Evolutionary conservation across 1,139 yeast genomes (phyloP).

Genomic region (Yamadazyma dushanensis): DNA sequence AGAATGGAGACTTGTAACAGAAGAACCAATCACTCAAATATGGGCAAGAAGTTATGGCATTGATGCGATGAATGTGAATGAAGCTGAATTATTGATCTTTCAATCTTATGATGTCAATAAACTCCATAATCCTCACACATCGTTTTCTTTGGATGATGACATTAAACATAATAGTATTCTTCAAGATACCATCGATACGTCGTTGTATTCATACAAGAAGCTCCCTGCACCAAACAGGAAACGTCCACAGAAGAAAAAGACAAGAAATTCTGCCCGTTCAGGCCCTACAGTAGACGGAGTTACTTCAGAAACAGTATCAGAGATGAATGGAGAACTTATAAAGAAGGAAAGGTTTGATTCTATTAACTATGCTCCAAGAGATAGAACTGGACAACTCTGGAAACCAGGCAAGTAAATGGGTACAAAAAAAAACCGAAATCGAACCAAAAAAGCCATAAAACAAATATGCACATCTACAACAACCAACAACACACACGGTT

Average conservation of each 20-base stretch:
- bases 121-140: conserved; percentile 30
- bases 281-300: conserved; percentile 18
- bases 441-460: too few relatives aligned
- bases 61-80: conserved; percentile 50
- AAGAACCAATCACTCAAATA: conserved; percentile 50
- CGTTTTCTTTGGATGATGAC: conserved; percentile 26
- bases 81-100: conserved; percentile 49
- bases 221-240: too few relatives aligned
- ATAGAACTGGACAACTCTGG: conserved; percentile 50
- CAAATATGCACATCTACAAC: too few relatives aligned
- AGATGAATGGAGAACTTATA: conserved; percentile 25
- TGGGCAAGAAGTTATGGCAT: conserved; percentile 61
- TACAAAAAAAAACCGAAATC: neutral
- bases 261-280: neutral
- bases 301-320: conserved; percentile 17
- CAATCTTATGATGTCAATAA: conserved; percentile 37
- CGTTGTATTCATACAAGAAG: conserved; percentile 27
- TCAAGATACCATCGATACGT: conserved; percentile 41
- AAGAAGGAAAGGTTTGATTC: conserved; percentile 44
- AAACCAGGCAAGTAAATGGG: conserved; percentile 30
- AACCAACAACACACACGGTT: too few relatives aligned
- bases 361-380: conserved; percentile 57
- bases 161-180: conserved; percentile 25
- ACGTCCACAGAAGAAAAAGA: conserved; percentile 2
- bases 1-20: conserved; percentile 56